Percentiles rank a stretch among this genome's conserved stretches.
Conservation (phyloP, 768 basidiomycete genomes). For the Mycena vulgaris region DNA sequence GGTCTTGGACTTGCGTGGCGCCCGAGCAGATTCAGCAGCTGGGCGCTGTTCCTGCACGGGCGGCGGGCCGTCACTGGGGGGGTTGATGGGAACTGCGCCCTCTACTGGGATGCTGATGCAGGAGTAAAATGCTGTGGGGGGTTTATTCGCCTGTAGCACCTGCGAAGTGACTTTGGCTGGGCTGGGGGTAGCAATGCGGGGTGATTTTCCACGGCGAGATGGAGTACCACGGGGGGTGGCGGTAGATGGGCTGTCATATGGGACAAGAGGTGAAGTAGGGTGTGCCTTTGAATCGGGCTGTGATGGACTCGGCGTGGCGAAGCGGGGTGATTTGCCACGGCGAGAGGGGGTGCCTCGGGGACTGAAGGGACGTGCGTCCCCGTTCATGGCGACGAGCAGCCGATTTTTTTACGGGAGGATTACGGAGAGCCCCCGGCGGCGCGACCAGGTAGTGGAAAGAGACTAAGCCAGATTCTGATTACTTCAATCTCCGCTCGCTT, state of each 20-base stretch:
- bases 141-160: conserved; percentile 64
- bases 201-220: conserved; percentile 75
- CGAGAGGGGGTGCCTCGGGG: conserved; percentile 76
- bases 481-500: conserved; percentile 27
- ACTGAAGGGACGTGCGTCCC: conserved; percentile 56
- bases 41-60: conserved; percentile 56
- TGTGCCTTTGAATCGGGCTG: conserved; percentile 52
- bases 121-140: conserved; percentile 69
- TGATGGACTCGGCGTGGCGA: conserved; percentile 65
- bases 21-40: conserved; percentile 69
- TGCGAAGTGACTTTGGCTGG: conserved; percentile 63
- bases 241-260: conserved; percentile 64
- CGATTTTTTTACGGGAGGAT: conserved; percentile 29
- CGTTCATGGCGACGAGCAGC: conserved; percentile 24
- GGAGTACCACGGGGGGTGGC: conserved; percentile 70
- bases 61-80: conserved; percentile 54
- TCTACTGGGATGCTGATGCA: conserved; percentile 86
- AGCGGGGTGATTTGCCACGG: conserved; percentile 74
- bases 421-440: conserved; percentile 15
- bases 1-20: conserved; percentile 92
- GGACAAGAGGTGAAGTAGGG: conserved; percentile 49
- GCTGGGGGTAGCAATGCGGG: conserved; percentile 66
- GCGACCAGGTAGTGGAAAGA: conserved; percentile 8
- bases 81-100: conserved; percentile 77
- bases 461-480: conserved; percentile 16